Evolutionary conservation across 805 yeast species (phyloP).

Genomic region (Ogataea salicorniae): DNA sequence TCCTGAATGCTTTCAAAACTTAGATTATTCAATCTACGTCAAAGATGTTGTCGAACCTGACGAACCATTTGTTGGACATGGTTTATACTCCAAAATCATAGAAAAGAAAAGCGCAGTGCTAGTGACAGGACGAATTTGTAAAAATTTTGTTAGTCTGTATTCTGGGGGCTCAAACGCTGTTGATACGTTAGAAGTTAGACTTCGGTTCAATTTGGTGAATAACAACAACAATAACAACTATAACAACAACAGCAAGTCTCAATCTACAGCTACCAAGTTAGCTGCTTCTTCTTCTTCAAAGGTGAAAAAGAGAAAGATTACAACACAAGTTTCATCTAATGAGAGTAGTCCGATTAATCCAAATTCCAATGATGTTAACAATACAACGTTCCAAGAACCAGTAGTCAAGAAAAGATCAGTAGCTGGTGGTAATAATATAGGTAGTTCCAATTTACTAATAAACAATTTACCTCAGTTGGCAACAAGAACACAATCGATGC

Average conservation of each 20-base stretch:
- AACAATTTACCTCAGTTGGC: constrained; percentile 25
- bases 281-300: constrained; percentile 1
- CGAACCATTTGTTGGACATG: constrained; percentile 47
- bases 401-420: constrained; percentile 1
- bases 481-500: constrained; percentile 32
- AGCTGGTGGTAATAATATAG: not conserved
- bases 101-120: constrained; percentile 31
- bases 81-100: constrained; percentile 33
- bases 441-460: not conserved
- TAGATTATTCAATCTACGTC: constrained; percentile 41
- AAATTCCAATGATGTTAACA: constrained; percentile 7
- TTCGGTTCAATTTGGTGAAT: constrained; percentile 37
- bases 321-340: constrained; percentile 5
- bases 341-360: constrained; percentile 7
- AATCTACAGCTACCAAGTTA: constrained; percentile 9
- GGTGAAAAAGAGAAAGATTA: constrained; percentile 9
- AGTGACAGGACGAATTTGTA: constrained; percentile 53
- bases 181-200: constrained; percentile 52
- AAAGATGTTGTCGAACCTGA: constrained; percentile 47
- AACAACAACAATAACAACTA: not conserved
- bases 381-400: constrained; percentile 9
- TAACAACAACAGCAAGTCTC: constrained; percentile 5
- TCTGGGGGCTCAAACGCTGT: constrained; percentile 30
- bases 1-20: constrained; percentile 38
- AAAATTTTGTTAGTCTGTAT: constrained; percentile 44